Conservation (phyloP, 1,284 basidiomycete species). For the Wallemia hederae region DNA sequence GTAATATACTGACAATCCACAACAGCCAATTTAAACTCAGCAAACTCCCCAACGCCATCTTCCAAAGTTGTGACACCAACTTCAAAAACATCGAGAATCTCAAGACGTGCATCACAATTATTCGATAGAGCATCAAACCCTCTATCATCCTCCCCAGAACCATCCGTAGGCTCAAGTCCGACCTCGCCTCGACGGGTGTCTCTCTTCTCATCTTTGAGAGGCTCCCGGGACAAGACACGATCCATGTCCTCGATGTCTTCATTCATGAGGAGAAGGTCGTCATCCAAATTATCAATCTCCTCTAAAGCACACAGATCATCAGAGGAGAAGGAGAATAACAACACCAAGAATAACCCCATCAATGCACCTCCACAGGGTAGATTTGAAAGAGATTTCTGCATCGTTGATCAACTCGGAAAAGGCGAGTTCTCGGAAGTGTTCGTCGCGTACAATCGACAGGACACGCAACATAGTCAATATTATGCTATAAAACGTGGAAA, state of each 20-base stretch:
- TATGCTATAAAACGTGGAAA: slow-evolving; percentile 90
- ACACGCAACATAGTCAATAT: slow-evolving; percentile 22
- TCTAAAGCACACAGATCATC: slow-evolving; percentile 17
- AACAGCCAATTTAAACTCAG: neutral
- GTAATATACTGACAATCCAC: neutral
- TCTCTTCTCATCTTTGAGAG: neutral
- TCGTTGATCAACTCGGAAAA: slow-evolving; percentile 53
- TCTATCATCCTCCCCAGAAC: neutral
- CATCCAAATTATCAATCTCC: slow-evolving; percentile 26
- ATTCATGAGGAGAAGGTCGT: slow-evolving; percentile 25
- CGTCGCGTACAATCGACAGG: slow-evolving; percentile 41
- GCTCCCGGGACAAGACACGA: slow-evolving; percentile 19
- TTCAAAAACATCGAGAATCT: neutral
- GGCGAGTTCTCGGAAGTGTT: slow-evolving; percentile 87
- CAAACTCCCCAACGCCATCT: neutral
- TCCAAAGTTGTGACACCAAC: neutral
- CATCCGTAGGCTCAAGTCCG: neutral
- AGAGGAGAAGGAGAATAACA: neutral
- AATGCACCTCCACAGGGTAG: slow-evolving; percentile 19
- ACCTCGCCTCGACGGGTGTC: neutral
- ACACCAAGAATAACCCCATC: too few relatives aligned
- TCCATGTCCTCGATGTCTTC: slow-evolving; percentile 29
- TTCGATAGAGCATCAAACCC: neutral
- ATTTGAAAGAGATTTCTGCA: slow-evolving; percentile 49
- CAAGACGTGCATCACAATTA: neutral